A percentile compares a stretch with the other conserved stretches of the same genome.
These are phyloP conservation scores for Fraxinus dipetala DNA, from an alignment of 305 asterid species.

Conservation along the genomic window DNA sequence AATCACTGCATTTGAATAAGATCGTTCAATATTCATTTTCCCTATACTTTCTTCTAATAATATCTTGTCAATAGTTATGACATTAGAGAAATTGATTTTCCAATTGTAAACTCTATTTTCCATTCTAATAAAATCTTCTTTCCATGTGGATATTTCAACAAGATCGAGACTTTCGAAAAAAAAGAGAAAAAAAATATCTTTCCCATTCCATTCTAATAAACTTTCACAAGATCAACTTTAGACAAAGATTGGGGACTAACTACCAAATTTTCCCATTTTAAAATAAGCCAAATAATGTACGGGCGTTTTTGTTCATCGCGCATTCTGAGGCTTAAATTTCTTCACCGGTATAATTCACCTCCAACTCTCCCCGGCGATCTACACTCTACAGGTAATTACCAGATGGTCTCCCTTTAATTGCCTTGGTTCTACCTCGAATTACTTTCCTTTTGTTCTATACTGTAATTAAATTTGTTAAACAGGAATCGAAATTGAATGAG, in stretches of 20 bases:
- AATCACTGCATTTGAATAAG: too few relatives aligned
- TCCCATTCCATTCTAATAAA: background rate
- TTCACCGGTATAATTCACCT: background rate
- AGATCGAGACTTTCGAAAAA: background rate
- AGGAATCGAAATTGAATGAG: background rate
- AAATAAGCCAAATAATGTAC: background rate
- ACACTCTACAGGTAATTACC: background rate
- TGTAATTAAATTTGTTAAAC: background rate
- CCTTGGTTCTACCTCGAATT: background rate
- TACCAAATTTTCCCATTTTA: background rate
- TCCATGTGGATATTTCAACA: too few relatives aligned
- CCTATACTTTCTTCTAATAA: too few relatives aligned
- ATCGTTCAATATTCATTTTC: too few relatives aligned
- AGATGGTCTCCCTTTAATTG: background rate
- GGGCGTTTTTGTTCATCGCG: background rate
- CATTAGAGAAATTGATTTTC: too few relatives aligned
- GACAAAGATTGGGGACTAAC: background rate
- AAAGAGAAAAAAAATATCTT: too few relatives aligned
- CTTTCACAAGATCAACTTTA: background rate
- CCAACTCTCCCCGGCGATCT: background rate
- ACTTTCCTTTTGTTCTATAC: background rate
- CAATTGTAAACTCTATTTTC: too few relatives aligned
- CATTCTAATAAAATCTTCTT: too few relatives aligned
- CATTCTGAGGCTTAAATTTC: background rate
- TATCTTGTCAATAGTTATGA: too few relatives aligned